Evolutionary conservation across 164 flowering plant species (phyloP), one percentile per base, ranked within the genome.

Genomic region (Paratinospora sagittata): DNA sequence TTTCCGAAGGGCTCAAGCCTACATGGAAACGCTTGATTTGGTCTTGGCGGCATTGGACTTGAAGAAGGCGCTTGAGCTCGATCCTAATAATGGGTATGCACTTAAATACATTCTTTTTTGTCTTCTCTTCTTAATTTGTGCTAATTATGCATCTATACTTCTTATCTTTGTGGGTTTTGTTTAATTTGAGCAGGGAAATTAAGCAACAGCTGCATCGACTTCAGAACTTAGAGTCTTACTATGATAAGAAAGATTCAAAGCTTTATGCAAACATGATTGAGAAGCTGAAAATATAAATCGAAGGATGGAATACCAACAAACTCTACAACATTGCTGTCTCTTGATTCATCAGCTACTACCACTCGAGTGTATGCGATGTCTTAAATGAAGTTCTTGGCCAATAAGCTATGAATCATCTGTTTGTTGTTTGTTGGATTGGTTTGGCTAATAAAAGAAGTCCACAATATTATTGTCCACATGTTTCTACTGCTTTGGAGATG

Each of bases 1-100:
- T 39, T 78, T 27, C 36, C 74, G 80, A 52, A 74, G 80, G 68
- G 77, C 77, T 21, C 70, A 78, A 61, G 74, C 80, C 14, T 78
- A 78, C 65, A 74, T 71, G 45, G 77, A 74, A 49, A 71, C 66
- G 41, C 62, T 30, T 62, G 80, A 78, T 67, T 62, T 78, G 68
- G 80, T 67, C 23, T 37, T 74, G 16, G 80, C 80, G 27, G 77
- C 74, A 49, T 16, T 71, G 75, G 80, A 77, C 58, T 73, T 77
- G 72, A 70, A 70, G 66, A 74, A 71, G 69, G 77, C 77, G 23
- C 45, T 63, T 27, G 77, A 71, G 65, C 71, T 78, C 47, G 80
- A 78, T 9, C 69, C 77, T 27, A 57, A 64, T 30, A 78, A 78
- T 65, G 66, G 77, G 77, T 78, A 0, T 11, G 76, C 58, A 26